Percentiles rank a stretch among this genome's conserved stretches.
These are phyloP conservation scores for Xylaria sp. DNA, from an alignment of 2,329 filamentous ascomycete species.

Conservation along the genomic window DNA sequence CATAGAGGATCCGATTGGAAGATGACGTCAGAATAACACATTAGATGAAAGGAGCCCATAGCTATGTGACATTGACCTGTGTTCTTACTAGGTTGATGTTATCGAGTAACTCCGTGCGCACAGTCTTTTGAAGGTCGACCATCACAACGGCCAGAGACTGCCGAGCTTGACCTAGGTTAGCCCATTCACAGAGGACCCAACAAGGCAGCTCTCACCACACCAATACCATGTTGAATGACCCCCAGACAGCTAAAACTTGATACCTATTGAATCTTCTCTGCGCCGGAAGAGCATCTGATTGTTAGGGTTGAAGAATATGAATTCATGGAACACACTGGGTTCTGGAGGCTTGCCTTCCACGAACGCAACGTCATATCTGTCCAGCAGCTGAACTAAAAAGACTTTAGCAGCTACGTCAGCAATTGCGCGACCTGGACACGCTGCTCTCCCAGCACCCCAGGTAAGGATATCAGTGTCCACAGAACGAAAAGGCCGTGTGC, in stretches of 20 bases:
- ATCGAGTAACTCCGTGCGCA: too few relatives aligned
- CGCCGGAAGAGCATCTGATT: slow-evolving; percentile 22
- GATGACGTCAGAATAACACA: too few relatives aligned
- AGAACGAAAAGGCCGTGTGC: slow-evolving; percentile 30
- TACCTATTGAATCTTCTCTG: not conserved
- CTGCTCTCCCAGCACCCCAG: slow-evolving; percentile 35
- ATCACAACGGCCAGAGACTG: too few relatives aligned
- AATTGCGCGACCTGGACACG: slow-evolving; percentile 36
- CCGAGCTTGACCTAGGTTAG: too few relatives aligned
- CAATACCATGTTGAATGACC: not conserved
- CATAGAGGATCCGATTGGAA: too few relatives aligned
- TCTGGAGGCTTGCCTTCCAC: slow-evolving; percentile 21
- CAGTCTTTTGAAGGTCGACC: too few relatives aligned
- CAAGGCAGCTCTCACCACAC: too few relatives aligned
- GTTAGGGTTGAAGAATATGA: slow-evolving; percentile 28
- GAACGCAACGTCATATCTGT: slow-evolving; percentile 36
- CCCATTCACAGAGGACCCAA: too few relatives aligned
- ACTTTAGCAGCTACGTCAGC: slow-evolving; percentile 35
- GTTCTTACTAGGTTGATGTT: too few relatives aligned
- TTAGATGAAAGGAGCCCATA: too few relatives aligned
- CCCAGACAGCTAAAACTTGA: not conserved
- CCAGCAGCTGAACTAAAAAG: slow-evolving; percentile 32
- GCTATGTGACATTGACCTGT: too few relatives aligned
- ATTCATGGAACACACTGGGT: slow-evolving; percentile 26
- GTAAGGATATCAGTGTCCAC: slow-evolving; percentile 34